Conservation (phyloP, 2,329 filamentous ascomycete genomes). For the Chrysoporthe austroafricana region DNA sequence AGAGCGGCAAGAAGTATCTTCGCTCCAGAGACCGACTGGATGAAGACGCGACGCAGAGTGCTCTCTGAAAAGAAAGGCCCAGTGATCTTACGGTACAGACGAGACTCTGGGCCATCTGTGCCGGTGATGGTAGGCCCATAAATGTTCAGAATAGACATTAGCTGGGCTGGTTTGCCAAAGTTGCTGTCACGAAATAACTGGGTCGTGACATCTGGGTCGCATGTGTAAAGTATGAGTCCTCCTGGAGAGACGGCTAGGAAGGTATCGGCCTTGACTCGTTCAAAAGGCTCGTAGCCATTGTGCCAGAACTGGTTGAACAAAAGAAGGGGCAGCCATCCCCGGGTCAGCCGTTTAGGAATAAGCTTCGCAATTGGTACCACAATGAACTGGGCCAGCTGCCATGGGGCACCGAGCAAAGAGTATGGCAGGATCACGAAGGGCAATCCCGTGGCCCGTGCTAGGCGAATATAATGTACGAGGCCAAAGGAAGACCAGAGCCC, state of each 20-base stretch:
- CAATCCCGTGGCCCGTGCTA: constrained; percentile 2
- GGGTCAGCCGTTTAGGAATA: constrained; percentile 4
- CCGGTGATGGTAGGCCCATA: constrained; percentile 11
- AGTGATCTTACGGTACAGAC: constrained; percentile 7
- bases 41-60: constrained; percentile 10
- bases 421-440: constrained; percentile 12
- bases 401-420: constrained; percentile 8
- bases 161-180: constrained; percentile 8
- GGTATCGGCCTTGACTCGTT: constrained; percentile 8
- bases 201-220: constrained; percentile 3
- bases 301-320: constrained; percentile 10
- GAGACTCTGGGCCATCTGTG: constrained; percentile 9
- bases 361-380: constrained; percentile 7
- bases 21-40: constrained; percentile 9
- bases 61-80: constrained; percentile 8
- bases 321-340: constrained; percentile 5
- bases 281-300: constrained; percentile 10
- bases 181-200: constrained; percentile 7
- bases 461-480: constrained; percentile 4
- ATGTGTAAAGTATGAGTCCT: constrained; percentile 5
- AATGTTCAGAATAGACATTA: constrained; percentile 12
- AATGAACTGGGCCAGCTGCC: constrained; percentile 7
- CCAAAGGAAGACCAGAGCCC: not conserved
- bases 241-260: constrained; percentile 9
- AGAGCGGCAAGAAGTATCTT: constrained; percentile 8